phyloP scores from a whole-genome alignment of 352 stramenopile species.

The Sclerospora graminicola region DNA sequence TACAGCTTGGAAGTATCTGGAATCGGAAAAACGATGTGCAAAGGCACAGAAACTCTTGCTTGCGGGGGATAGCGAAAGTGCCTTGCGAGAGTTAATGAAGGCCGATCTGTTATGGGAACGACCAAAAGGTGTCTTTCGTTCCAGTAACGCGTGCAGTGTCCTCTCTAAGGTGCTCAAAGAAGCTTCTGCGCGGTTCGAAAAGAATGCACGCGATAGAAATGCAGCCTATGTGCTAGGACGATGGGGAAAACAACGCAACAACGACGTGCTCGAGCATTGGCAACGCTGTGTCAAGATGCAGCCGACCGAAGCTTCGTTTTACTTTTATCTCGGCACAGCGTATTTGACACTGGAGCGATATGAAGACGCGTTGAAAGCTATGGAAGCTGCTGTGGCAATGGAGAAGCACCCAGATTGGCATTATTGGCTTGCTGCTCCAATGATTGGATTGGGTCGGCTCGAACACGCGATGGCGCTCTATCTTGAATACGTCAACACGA shows the following conservation, averaged over 20 bases:
- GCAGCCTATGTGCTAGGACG: constrained; percentile 23
- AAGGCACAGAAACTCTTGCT: constrained; percentile 6
- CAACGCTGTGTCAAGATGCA: constrained; percentile 24
- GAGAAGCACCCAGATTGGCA: constrained; percentile 23
- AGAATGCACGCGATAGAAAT: constrained; percentile 17
- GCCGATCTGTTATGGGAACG: constrained; percentile 23
- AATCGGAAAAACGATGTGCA: constrained; percentile 9
- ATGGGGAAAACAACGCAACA: constrained; percentile 17
- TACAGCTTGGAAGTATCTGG: constrained; percentile 22
- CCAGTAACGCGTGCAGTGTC: too few relatives aligned
- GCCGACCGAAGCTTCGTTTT: constrained; percentile 19
- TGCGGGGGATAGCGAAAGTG: constrained; percentile 12
- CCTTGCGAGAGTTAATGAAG: constrained; percentile 12
- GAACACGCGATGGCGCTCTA: constrained; percentile 12
- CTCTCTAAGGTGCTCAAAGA: constrained; percentile 13
- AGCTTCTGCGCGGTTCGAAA: constrained; percentile 13
- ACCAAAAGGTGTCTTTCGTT: too few relatives aligned
- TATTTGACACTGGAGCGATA: constrained; percentile 13
- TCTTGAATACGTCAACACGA: constrained; percentile 20
- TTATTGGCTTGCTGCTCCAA: constrained; percentile 14
- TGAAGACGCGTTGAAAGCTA: constrained; percentile 16
- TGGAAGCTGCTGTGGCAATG: constrained; percentile 18
- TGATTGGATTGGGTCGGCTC: constrained; percentile 17
- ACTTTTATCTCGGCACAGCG: constrained; percentile 19
- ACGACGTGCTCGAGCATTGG: constrained; percentile 19